phyloP scores from a whole-genome alignment of 768 basidiomycete species.

The Russula virescens region DNA sequence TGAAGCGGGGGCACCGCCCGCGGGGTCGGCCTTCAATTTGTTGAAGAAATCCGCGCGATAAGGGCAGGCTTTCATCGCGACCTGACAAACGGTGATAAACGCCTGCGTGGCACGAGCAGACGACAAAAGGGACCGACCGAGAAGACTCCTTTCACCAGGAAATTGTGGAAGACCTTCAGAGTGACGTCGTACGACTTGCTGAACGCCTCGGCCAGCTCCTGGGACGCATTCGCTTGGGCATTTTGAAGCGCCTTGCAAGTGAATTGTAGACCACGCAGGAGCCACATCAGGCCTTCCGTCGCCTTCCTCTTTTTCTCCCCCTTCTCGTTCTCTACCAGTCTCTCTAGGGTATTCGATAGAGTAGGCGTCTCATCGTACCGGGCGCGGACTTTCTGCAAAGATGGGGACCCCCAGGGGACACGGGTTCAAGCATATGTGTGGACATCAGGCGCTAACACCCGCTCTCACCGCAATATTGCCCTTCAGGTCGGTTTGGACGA shows the following conservation, averaged over 20 bases:
- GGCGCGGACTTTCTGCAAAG: slow-evolving; percentile 76
- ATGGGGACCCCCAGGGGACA: neutral
- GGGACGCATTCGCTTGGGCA: slow-evolving; percentile 54
- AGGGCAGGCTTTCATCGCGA: slow-evolving; percentile 65
- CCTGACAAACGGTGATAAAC: slow-evolving; percentile 31
- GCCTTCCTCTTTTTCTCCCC: slow-evolving; percentile 81
- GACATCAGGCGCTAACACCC: neutral
- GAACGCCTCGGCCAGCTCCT: slow-evolving; percentile 71
- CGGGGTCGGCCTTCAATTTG: slow-evolving; percentile 43
- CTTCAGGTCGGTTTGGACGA: slow-evolving; percentile 81
- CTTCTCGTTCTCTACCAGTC: slow-evolving; percentile 78
- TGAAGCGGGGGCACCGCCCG: slow-evolving; percentile 34
- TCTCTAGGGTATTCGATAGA: slow-evolving; percentile 73
- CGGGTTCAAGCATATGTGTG: slow-evolving; percentile 7
- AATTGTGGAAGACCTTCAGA: slow-evolving; percentile 80
- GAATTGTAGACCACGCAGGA: slow-evolving; percentile 86
- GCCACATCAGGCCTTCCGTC: slow-evolving; percentile 91
- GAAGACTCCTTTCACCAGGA: slow-evolving; percentile 56
- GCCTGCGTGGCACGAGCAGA: neutral
- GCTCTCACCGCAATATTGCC: slow-evolving; percentile 82
- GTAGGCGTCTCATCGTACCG: slow-evolving; percentile 65
- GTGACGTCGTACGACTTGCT: slow-evolving; percentile 74
- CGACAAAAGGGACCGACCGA: slow-evolving; percentile 37
- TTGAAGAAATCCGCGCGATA: slow-evolving; percentile 53
- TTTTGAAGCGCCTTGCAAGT: slow-evolving; percentile 75